Evolutionary conservation across 495 filamentous ascomycete species (phyloP).

Genomic region (Monascus purpureus): DNA sequence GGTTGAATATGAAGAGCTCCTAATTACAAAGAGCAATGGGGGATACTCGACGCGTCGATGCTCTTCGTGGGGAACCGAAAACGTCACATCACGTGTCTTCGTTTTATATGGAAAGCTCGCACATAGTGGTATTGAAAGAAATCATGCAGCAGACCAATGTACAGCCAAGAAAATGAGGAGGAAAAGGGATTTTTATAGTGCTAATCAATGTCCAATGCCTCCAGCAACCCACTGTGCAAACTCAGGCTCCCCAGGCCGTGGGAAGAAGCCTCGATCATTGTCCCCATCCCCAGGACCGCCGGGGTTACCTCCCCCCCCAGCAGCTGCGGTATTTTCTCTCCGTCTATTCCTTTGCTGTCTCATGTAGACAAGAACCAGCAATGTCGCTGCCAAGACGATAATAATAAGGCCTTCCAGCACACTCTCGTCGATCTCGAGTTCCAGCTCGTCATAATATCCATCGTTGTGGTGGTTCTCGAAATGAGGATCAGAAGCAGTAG

Average conservation of each 20-base stretch:
- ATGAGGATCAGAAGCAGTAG: slow-evolving; percentile 37
- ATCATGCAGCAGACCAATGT: slow-evolving; percentile 8
- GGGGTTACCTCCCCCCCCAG: slow-evolving; percentile 14
- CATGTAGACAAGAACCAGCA: slow-evolving; percentile 71
- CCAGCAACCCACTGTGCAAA: slow-evolving; percentile 62
- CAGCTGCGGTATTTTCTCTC: slow-evolving; percentile 17
- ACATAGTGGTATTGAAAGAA: no score
- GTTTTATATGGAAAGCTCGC: no score
- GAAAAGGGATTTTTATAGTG: no score
- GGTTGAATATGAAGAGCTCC: not conserved
- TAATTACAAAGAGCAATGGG: no score
- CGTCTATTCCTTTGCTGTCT: slow-evolving; percentile 59
- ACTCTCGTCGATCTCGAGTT: slow-evolving; percentile 53
- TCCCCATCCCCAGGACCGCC: slow-evolving; percentile 22
- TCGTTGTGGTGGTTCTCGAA: slow-evolving; percentile 40
- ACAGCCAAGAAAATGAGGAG: no score
- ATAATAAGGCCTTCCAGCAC: slow-evolving; percentile 79
- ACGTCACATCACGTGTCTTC: no score
- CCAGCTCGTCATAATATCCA: slow-evolving; percentile 50
- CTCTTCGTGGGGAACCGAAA: no score
- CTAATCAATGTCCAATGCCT: slow-evolving; percentile 54
- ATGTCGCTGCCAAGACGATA: slow-evolving; percentile 54
- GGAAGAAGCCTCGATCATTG: slow-evolving; percentile 52
- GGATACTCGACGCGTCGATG: no score
- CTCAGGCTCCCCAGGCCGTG: slow-evolving; percentile 55